A percentile compares a stretch with the other conserved stretches of the same genome.
These are phyloP conservation scores for Saturnispora saitoi DNA, from an alignment of 805 yeast species.

Conservation along the genomic window DNA sequence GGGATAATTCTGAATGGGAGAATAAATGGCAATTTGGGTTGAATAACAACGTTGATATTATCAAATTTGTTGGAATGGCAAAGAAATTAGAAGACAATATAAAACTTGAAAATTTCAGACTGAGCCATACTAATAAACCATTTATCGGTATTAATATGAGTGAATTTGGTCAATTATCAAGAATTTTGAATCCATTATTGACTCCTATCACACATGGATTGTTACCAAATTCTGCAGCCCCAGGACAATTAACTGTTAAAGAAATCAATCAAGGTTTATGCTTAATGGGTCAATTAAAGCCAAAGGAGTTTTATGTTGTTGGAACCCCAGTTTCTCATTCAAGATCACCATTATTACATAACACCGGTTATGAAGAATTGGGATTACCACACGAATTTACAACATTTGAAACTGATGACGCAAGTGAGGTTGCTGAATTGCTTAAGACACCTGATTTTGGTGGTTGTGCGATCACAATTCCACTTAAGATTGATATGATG, in stretches of 20 bases:
- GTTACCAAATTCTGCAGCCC: slow-evolving; percentile 68
- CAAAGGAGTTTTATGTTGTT: slow-evolving; percentile 59
- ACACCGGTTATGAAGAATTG: slow-evolving; percentile 63
- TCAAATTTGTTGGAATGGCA: slow-evolving; percentile 82
- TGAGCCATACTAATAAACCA: slow-evolving; percentile 46
- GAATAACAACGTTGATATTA: slow-evolving; percentile 56
- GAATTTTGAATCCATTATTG: slow-evolving; percentile 63
- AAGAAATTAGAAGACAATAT: slow-evolving; percentile 56
- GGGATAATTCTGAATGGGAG: slow-evolving; percentile 71
- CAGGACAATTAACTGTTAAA: slow-evolving; percentile 64
- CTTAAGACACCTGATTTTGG: slow-evolving; percentile 54
- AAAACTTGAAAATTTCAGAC: slow-evolving; percentile 60
- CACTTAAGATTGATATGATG: slow-evolving; percentile 77
- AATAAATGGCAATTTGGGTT: slow-evolving; percentile 60
- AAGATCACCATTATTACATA: slow-evolving; percentile 81
- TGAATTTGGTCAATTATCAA: slow-evolving; percentile 62
- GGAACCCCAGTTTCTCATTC: slow-evolving; percentile 84
- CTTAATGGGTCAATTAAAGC: slow-evolving; percentile 52
- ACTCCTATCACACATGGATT: slow-evolving; percentile 77
- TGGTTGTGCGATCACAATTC: slow-evolving; percentile 94
- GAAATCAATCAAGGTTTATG: slow-evolving; percentile 52
- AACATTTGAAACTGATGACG: slow-evolving; percentile 60
- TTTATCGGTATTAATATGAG: slow-evolving; percentile 83
- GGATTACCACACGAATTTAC: slow-evolving; percentile 71
- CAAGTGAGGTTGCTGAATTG: slow-evolving; percentile 45